Base-by-base conservation (phyloP, 2,329 filamentous ascomycete species). In the Penicillium fuscoglaucum region DNA sequence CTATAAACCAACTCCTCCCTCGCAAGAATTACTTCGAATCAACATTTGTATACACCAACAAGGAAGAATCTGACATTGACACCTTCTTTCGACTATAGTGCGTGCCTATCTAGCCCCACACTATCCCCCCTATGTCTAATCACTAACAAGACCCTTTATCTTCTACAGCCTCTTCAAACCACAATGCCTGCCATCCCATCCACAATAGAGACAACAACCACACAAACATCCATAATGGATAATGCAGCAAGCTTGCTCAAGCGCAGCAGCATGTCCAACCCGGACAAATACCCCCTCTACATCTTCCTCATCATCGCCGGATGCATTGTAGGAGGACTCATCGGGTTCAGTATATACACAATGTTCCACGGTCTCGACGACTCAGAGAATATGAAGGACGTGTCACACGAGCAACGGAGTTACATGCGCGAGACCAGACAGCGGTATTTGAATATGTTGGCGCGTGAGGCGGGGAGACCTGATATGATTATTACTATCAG, bases 381-480 rank as follows among this genome's bases (percentile, higher is more conserved):
- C 1, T 37, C 43, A 21, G 47, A 58, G 4, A 21, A 37, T 3
- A 26, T 46, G 21, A 43, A 44, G 4, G 70, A 72, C 0, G 24
- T 66, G 24, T 12, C 62, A 13, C 40, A 57, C 13, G 68, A 72
- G 19, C 71, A 73, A 54, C 52, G 58, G 8, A 62, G 61, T 51
- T 73, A 73, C 45, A 72, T 73, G 70, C 66, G 69, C 2, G 59
- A 67, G 44, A 26, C 68, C 13, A 66, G 70, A 8, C 56, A 66
- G 12, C 62, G 65, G 9, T 67, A 66, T 39, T 6, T 72, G 12
- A 61, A 67, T 15, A 48, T 35, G 28, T 44, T 72, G 41, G 68
- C 65, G n/a, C 19, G 61, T 19, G 60, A 61, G 9, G 61, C 66
- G 10, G 49, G 44, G 33, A 58, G 64, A 41, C 64, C 63, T 1